Percentiles rank a stretch among this genome's conserved stretches.
Evolutionary conservation across 768 basidiomycete genomes (phyloP).

Genomic region (Udeniomyces megalosporus): DNA sequence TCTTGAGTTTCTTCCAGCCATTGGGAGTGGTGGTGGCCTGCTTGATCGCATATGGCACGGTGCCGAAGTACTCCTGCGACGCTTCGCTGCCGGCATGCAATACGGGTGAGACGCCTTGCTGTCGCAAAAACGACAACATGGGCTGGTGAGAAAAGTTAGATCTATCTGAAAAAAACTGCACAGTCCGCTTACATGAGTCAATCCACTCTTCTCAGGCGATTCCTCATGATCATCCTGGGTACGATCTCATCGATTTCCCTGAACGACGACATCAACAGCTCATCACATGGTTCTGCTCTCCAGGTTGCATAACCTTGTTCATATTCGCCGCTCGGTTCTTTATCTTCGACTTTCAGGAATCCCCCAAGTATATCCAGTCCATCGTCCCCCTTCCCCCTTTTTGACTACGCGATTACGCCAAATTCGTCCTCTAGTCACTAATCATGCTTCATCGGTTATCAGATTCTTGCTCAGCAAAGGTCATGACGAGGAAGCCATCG

Average conservation of each 20-base stretch:
- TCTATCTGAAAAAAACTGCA: too few relatives aligned
- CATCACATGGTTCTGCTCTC: too few relatives aligned
- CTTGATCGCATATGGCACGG: slow-evolving; percentile 42
- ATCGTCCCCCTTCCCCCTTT: too few relatives aligned
- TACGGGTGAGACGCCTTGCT: slow-evolving; percentile 28
- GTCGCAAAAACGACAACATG: slow-evolving; percentile 39
- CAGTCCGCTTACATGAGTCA: too few relatives aligned
- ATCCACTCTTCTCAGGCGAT: slow-evolving; percentile 30
- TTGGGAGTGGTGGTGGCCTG: slow-evolving; percentile 39
- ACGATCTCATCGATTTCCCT: too few relatives aligned
- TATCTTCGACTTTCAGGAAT: slow-evolving; percentile 46
- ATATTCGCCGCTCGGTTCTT: slow-evolving; percentile 43
- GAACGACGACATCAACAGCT: too few relatives aligned
- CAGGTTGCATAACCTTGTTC: slow-evolving; percentile 34
- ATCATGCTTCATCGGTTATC: too few relatives aligned
- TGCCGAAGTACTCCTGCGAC: slow-evolving; percentile 41
- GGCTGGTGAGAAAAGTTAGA: too few relatives aligned
- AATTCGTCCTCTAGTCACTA: too few relatives aligned
- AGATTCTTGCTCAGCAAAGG: slow-evolving; percentile 41
- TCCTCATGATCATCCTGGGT: slow-evolving; percentile 36
- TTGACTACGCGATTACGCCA: too few relatives aligned
- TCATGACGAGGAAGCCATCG: slow-evolving; percentile 42
- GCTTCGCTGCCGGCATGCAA: slow-evolving; percentile 21
- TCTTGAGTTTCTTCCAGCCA: slow-evolving; percentile 36
- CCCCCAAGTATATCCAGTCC: slow-evolving; percentile 33